Percentiles rank a stretch among this genome's conserved stretches.
These are phyloP conservation scores for Biscogniauxia sp. DNA, from an alignment of 2,329 filamentous ascomycete genomes.

Conservation along the genomic window DNA sequence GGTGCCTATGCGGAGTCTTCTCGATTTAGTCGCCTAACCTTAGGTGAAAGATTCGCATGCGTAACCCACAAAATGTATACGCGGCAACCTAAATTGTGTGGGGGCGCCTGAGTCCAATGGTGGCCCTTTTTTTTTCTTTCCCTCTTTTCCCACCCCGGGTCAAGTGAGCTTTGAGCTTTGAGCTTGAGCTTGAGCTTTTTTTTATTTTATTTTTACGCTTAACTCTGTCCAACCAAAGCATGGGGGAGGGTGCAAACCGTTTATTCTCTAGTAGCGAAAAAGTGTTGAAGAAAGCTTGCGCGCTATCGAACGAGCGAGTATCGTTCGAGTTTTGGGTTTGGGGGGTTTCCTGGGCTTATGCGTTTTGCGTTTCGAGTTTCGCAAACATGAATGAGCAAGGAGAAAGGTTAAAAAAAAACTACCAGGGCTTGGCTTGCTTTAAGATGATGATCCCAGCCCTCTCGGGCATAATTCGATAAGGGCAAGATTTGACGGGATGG, in stretches of 20 bases:
- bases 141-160: no score
- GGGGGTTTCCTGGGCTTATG: neutral
- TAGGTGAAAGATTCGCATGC: neutral
- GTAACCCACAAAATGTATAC: neutral
- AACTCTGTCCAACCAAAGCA: neutral
- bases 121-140: no score
- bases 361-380: neutral
- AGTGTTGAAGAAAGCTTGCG: neutral
- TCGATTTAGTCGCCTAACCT: neutral
- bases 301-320: neutral
- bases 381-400: neutral
- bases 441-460: neutral
- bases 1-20: neutral
- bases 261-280: neutral
- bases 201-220: neutral
- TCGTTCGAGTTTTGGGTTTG: neutral
- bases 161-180: no score
- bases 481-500: neutral
- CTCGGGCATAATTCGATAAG: neutral
- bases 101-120: no score
- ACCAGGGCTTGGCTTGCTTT: neutral
- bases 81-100: neutral
- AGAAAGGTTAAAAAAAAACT: neutral
- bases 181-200: no score
- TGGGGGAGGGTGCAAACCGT: neutral